Percentiles rank a stretch among this genome's conserved stretches.
Evolutionary conservation across 2,329 filamentous ascomycete genomes (phyloP).

Genomic region (Amesomyces nigricolor): DNA sequence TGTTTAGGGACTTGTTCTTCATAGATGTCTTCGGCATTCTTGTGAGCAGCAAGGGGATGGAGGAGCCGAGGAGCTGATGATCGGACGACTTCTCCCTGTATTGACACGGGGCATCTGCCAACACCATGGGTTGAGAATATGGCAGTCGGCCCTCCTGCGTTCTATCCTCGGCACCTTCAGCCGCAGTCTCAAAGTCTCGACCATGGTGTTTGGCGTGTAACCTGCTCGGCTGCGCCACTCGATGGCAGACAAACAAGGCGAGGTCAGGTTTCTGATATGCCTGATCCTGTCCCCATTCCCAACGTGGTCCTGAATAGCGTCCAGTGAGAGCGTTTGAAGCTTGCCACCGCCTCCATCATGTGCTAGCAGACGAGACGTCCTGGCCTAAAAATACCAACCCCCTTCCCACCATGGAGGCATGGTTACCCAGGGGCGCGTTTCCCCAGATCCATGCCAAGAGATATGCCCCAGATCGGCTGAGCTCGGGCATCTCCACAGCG

Average conservation of each 20-base stretch:
- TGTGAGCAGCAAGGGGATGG: too few relatives aligned
- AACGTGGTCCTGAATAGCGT: not conserved
- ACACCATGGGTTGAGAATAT: too few relatives aligned
- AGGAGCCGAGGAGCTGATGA: too few relatives aligned
- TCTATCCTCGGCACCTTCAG: too few relatives aligned
- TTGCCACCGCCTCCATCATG: not conserved
- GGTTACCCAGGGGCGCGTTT: not conserved
- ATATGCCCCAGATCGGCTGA: constrained; percentile 8
- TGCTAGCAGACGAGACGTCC: not conserved
- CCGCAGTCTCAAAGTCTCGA: not conserved
- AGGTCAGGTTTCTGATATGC: not conserved
- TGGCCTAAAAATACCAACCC: constrained; percentile 2
- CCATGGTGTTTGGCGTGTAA: not conserved
- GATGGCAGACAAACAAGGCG: not conserved
- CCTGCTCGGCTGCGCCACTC: not conserved
- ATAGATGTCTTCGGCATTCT: too few relatives aligned
- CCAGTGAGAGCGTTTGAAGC: not conserved
- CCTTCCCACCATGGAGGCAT: not conserved
- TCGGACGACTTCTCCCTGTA: too few relatives aligned
- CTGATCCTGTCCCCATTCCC: not conserved
- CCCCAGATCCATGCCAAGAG: too few relatives aligned
- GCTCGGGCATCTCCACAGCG: constrained; percentile 12
- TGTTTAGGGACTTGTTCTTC: too few relatives aligned
- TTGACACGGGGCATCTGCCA: too few relatives aligned
- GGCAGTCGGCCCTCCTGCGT: too few relatives aligned